Conservation (phyloP, 169 alveolate species). For the Theileria equi region DNA sequence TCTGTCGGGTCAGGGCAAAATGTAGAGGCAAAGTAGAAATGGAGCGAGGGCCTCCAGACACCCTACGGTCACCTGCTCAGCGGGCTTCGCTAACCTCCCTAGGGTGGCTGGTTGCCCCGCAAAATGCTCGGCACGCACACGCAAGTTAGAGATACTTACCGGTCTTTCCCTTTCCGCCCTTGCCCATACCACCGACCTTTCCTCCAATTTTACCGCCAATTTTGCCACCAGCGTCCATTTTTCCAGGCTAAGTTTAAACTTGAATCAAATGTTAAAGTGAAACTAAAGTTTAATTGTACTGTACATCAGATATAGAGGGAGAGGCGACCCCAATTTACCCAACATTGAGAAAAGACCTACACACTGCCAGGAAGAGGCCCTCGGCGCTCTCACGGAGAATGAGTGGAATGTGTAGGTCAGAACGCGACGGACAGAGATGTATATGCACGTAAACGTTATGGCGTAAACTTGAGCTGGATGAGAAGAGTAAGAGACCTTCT, state of each 20-base stretch:
- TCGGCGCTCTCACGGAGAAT: background rate
- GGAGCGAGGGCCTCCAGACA: too few species aligned
- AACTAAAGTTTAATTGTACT: background rate
- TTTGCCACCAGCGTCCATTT: conserved; percentile 81
- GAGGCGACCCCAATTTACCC: conserved; percentile 5
- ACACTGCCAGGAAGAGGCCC: background rate
- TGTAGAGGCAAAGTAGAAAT: too few species aligned
- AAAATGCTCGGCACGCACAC: too few species aligned
- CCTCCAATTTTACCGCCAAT: conserved; percentile 88
- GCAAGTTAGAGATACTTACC: too few species aligned
- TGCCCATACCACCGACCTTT: conserved; percentile 77
- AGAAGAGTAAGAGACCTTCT: conserved; percentile 32
- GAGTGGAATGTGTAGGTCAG: too few species aligned
- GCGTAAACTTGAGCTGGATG: background rate
- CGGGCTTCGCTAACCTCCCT: too few species aligned
- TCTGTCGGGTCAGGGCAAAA: too few species aligned
- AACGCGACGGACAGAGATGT: too few species aligned
- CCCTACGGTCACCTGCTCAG: too few species aligned
- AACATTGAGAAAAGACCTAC: background rate
- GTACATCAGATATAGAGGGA: background rate
- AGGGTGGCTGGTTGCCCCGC: too few species aligned
- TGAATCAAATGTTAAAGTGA: background rate
- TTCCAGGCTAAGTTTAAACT: background rate
- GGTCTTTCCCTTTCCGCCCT: conserved; percentile 81
- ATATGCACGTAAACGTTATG: too few species aligned